phyloP scores from a whole-genome alignment of 805 yeast genomes.

The Spathaspora arborariae region DNA sequence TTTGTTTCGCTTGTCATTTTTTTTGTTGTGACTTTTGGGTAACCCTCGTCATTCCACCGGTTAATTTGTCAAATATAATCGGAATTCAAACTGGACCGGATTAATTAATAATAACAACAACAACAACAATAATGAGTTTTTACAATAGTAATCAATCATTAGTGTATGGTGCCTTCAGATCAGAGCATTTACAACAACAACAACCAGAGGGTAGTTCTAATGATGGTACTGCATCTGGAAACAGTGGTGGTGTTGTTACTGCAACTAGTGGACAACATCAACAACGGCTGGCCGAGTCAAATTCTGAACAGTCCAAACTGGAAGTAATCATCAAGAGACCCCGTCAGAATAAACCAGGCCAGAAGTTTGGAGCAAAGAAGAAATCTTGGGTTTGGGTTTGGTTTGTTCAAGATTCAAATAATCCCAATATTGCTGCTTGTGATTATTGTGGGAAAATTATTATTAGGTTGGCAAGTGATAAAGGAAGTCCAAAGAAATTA shows the following conservation, averaged over 20 bases:
- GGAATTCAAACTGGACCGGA: background rate
- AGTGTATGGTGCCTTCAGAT: background rate
- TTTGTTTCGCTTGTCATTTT: background rate
- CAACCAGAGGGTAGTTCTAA: background rate
- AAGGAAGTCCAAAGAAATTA: conserved; percentile 57
- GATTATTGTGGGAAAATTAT: conserved; percentile 51
- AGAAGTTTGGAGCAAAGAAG: conserved; percentile 57
- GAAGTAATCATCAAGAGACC: conserved; percentile 1
- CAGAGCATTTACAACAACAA: conserved; percentile 1
- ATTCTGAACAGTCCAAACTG: conserved; percentile 4
- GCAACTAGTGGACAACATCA: conserved; percentile 1
- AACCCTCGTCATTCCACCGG: conserved; percentile 1
- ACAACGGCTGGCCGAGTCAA: no score
- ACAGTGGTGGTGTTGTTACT: background rate
- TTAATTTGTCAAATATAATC: background rate
- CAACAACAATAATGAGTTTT: conserved; percentile 2
- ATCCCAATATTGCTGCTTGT: conserved; percentile 51
- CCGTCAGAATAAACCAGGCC: conserved; percentile 36
- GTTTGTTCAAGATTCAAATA: conserved; percentile 49
- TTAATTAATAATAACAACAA: background rate
- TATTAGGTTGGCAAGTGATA: conserved; percentile 46
- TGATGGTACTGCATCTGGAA: no score
- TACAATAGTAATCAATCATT: conserved; percentile 3
- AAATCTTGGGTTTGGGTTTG: conserved; percentile 63
- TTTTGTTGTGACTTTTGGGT: background rate